Evolutionary conservation across 2,329 filamentous ascomycete species (phyloP).

Genomic region (Hypoxylon sp.): DNA sequence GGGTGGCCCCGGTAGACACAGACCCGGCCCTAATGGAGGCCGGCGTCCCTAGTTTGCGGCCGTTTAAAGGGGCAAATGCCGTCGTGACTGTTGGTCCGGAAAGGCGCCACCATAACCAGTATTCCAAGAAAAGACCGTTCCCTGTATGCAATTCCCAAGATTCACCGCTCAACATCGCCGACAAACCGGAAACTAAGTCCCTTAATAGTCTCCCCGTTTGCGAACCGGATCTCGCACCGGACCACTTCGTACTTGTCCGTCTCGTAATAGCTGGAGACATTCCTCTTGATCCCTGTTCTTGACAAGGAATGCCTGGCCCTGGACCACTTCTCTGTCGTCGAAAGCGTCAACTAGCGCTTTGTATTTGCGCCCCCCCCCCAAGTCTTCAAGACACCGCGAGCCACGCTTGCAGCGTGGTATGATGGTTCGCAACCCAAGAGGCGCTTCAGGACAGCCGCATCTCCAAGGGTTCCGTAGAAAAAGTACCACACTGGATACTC

Average conservation of each 20-base stretch:
- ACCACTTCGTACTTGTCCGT: conserved; percentile 27
- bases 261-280: conserved; percentile 19
- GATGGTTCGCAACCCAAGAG: conserved; percentile 47
- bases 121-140: neutral
- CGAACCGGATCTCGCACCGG: conserved; percentile 11
- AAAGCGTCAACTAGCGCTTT: conserved; percentile 3
- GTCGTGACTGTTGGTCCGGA: too few relatives aligned
- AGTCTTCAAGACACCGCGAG: conserved; percentile 3
- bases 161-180: conserved; percentile 5
- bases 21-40: too few relatives aligned
- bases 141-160: neutral
- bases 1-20: too few relatives aligned
- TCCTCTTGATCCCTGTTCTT: conserved; percentile 10
- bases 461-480: conserved; percentile 59
- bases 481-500: conserved; percentile 59
- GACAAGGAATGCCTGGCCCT: conserved; percentile 20
- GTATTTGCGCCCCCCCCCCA: conserved; percentile 15
- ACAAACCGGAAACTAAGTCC: conserved; percentile 19
- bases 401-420: conserved; percentile 9
- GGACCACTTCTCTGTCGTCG: neutral
- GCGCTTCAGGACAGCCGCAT: conserved; percentile 51
- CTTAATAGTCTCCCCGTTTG: neutral
- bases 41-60: too few relatives aligned
- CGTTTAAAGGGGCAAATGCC: neutral
- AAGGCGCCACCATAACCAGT: too few relatives aligned